Base-by-base conservation (phyloP, 805 yeast species). In the Ogataea wickerhamii region DNA sequence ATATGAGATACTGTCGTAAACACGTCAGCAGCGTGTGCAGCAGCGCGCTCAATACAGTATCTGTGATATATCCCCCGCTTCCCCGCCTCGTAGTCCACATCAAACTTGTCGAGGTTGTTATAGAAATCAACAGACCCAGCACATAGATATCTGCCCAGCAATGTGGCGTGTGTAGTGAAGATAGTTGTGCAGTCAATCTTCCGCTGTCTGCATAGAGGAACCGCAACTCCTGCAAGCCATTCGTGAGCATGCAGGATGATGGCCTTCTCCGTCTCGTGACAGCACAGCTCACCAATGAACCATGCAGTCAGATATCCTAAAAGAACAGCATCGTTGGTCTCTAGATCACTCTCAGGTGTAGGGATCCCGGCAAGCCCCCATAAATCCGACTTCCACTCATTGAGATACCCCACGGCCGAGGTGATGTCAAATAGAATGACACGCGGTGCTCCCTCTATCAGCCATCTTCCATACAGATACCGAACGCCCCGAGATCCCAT, bases 11-110 rank as follows among this genome's bases (percentile, higher is more conserved):
- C 98, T 0, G 98, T 93, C 25, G 98, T 91, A 68, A 91, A 91
- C 17, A 91, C 98, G 61, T 91, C 98, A 5, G 95, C 87, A 11
- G 93, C 74, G 60, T 91, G 98, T 13, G 96, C 88, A 12, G 97
- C 96, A 6, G 95, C 89, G 43, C 98, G 76, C 68, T 91, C 98
- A 48, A 91, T 84, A 64, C 98, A 91, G 63, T 91, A 93, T 47
- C 98, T 76, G 62, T 91, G 98, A 65, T 91, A 91, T 52, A 91
- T 91, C 38, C 98, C 98, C 51, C 98, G 74, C 64, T 87, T 89
- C 16, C 98, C 98, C 10, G 98, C 98, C 65, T 91, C 98, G 23
- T 91, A 88, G 62, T 91, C 98, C 34, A 91, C 98, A 55, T 91
- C 98, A 58, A 93, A 89, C 45, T 61, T 61, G 41, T 83, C 83